A percentile compares a stretch with the other conserved stretches of the same genome.
phyloP scores from a whole-genome alignment of 2,329 filamentous ascomycete species.

The Aspergillus nomiae region DNA sequence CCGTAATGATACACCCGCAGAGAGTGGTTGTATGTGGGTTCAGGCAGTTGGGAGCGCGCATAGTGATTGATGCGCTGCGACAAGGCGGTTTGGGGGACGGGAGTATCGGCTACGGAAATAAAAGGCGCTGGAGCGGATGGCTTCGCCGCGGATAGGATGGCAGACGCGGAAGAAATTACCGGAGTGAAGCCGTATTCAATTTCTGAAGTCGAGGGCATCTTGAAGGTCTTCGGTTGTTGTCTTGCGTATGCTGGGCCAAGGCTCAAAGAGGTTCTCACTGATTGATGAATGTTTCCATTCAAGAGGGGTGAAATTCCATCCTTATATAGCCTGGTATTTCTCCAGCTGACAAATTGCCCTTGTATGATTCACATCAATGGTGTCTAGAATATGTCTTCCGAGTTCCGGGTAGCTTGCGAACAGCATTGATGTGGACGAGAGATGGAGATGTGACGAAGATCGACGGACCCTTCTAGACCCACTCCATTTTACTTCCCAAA shows the following conservation, averaged over 20 bases:
- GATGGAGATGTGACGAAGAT: background rate
- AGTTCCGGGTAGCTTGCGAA: background rate
- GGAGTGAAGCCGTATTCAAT: conserved; percentile 39
- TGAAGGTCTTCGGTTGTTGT: background rate
- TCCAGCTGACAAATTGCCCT: background rate
- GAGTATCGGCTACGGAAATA: conserved; percentile 29
- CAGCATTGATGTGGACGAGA: background rate
- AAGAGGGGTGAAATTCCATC: background rate
- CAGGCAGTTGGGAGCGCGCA: conserved; percentile 32
- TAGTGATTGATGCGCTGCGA: conserved; percentile 40
- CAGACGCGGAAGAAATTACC: conserved; percentile 34
- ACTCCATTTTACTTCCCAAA: background rate
- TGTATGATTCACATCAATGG: background rate
- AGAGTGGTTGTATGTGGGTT: conserved; percentile 67
- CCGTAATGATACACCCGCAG: conserved; percentile 71
- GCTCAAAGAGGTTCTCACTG: background rate
- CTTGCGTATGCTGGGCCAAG: background rate
- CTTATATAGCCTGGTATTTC: background rate
- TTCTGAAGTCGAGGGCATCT: conserved; percentile 18
- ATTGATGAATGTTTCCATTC: background rate
- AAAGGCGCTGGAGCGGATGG: conserved; percentile 19
- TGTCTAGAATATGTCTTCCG: no score
- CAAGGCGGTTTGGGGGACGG: conserved; percentile 36
- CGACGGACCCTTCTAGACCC: background rate
- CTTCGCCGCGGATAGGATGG: conserved; percentile 20